Evolutionary conservation across 306 rosid species (phyloP), one percentile per base, ranked within the genome.

Genomic region (Sechiopsis laciniata): DNA sequence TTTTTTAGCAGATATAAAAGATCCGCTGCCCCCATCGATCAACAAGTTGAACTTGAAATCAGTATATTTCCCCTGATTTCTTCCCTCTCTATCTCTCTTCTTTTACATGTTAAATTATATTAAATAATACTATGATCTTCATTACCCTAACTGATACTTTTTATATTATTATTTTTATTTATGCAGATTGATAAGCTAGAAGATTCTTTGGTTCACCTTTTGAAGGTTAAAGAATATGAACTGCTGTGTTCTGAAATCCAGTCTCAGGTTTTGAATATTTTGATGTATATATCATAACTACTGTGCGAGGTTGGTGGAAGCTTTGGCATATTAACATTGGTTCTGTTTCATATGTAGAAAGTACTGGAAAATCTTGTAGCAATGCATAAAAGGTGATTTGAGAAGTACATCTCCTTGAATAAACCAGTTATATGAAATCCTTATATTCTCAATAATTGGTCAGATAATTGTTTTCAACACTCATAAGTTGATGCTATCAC

Each of bases 181-280:
- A 2, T 26, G 29, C 74, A 94, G 99, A 84, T 94, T 73, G 81
- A 80, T 68, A 78, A 22, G 77, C 79, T 94, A 74, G 96, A 88
- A 79, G 97, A 89, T 82, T 61, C 79, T 71, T 80, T 86, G 87
- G 83, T 65, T 78, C 84, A 71, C 76, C 84, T 77, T 57, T 76
- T 76, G 86, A 86, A 85, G 77, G 77, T 81, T 82, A 88, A 80
- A 81, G 86, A 86, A 80, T 80, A 74, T 51, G 90, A 86, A 79
- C 76, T 76, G 46, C 78, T 94, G 52, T 79, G 86, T 83, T 83
- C 91, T 65, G 90, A 83, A 72, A 80, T 91, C 79, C 87, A 79
- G 68, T 84, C 89, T 76, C 89, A 90, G 98, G 98, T 94, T 58
- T 85, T 71, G 46, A 75, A 78, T 72, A 75, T 26, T 26, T 26